phyloP scores from a whole-genome alignment of 495 filamentous ascomycete species.

The Penicillium canariense region DNA sequence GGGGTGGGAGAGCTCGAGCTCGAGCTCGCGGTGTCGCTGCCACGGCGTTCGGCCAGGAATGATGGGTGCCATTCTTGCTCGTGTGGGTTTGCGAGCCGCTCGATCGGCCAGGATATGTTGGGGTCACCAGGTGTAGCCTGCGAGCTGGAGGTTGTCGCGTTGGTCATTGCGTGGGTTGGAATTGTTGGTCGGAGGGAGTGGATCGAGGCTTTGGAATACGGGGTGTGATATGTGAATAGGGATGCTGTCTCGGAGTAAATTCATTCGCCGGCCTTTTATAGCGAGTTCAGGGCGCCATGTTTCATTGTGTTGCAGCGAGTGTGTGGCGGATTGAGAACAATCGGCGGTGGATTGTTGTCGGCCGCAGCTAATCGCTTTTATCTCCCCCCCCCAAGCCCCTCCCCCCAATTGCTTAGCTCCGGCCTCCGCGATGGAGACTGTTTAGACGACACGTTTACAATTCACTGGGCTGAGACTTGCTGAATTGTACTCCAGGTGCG shows the following conservation, averaged over 20 bases:
- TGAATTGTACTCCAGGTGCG: not conserved
- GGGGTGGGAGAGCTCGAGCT: not conserved
- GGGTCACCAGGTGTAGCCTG: slow-evolving; percentile 11
- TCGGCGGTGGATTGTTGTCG: slow-evolving; percentile 3
- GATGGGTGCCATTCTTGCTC: slow-evolving; percentile 25
- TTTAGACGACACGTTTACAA: not conserved
- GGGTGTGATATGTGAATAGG: not conserved
- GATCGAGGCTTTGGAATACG: not conserved
- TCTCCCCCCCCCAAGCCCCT: not conserved
- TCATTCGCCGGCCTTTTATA: not conserved
- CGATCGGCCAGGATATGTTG: slow-evolving; percentile 11
- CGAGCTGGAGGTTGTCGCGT: slow-evolving; percentile 14
- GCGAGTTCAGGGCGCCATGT: not conserved
- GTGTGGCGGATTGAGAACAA: not conserved
- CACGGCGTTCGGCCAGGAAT: slow-evolving; percentile 6
- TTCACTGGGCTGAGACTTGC: not conserved
- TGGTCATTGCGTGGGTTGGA: slow-evolving; percentile 6
- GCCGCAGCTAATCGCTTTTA: not conserved
- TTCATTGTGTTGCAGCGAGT: not conserved
- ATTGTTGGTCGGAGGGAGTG: too few relatives aligned
- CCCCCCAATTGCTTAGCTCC: slow-evolving; percentile 1
- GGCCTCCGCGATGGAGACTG: not conserved
- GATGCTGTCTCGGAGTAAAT: not conserved
- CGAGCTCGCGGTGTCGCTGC: slow-evolving; percentile 12
- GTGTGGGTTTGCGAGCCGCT: slow-evolving; percentile 4